A percentile compares a stretch with the other conserved stretches of the same genome.
Conservation (phyloP, 768 basidiomycete genomes). For the Mycena crocata region DNA sequence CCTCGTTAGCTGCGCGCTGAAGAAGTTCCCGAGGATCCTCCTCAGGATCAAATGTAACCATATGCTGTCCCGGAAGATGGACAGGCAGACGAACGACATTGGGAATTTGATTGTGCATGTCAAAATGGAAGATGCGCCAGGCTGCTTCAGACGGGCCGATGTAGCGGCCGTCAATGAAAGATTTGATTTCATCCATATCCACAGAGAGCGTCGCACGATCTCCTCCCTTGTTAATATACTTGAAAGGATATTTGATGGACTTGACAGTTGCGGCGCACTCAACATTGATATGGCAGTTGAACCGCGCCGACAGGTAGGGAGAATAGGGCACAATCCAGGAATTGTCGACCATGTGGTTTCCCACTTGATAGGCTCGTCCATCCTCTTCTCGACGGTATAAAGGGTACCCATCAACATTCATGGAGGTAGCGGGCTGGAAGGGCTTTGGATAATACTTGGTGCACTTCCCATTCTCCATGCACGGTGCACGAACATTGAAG, state of each 20-base stretch:
- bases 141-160: constrained; percentile 47
- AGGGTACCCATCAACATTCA: constrained; percentile 51
- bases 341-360: constrained; percentile 39
- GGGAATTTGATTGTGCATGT: constrained; percentile 50
- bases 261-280: constrained; percentile 45
- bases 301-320: constrained; percentile 43
- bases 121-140: constrained; percentile 49
- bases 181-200: constrained; percentile 31
- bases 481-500: constrained; percentile 36
- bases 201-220: not conserved
- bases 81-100: constrained; percentile 55
- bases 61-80: constrained; percentile 55
- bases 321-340: constrained; percentile 49
- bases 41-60: constrained; percentile 47
- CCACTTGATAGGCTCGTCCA: constrained; percentile 22
- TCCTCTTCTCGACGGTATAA: constrained; percentile 40
- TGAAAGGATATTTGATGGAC: constrained; percentile 37
- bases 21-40: constrained; percentile 41
- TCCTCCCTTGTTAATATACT: constrained; percentile 20
- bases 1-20: constrained; percentile 33
- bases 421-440: constrained; percentile 43
- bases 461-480: constrained; percentile 52
- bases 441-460: constrained; percentile 52
- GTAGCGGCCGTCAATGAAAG: constrained; percentile 36
- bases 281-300: constrained; percentile 54